These are phyloP conservation scores for Capsicum chinense DNA, from an alignment of 257 asterid species.

Conservation along the genomic window DNA sequence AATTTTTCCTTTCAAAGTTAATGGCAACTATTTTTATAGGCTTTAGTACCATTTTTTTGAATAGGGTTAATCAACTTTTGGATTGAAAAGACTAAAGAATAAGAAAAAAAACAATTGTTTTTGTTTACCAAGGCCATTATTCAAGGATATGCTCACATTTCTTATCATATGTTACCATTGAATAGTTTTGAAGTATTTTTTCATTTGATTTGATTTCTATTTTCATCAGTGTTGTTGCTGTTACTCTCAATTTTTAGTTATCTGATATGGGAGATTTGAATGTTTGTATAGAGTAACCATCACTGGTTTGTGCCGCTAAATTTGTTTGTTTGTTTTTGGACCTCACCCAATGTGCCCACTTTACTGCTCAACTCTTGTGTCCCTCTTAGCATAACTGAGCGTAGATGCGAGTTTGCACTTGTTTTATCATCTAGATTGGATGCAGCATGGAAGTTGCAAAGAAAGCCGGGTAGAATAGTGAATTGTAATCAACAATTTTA, in stretches of 20 bases:
- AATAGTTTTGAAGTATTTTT: background rate
- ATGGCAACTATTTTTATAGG: background rate
- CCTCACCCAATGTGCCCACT: background rate
- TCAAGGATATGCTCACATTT: background rate
- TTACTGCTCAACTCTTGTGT: background rate
- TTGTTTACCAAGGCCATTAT: background rate
- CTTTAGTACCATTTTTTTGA: background rate
- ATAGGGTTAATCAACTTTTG: background rate
- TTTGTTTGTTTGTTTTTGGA: background rate
- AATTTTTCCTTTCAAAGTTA: background rate
- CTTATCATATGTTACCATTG: background rate
- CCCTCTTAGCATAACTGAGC: background rate
- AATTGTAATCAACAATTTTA: background rate
- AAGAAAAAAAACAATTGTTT: background rate
- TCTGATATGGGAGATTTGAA: background rate
- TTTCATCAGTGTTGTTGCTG: background rate
- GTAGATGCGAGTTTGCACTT: background rate
- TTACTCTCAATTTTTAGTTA: background rate
- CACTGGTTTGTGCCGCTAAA: background rate
- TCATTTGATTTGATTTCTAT: background rate
- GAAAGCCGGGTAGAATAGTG: background rate
- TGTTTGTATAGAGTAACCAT: conserved; percentile 9
- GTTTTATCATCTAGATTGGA: conserved; percentile 13
- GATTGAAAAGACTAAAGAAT: background rate
- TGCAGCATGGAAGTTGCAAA: background rate